phyloP scores from a whole-genome alignment of 2,329 filamentous ascomycete species.

The Xylariales sp. region DNA sequence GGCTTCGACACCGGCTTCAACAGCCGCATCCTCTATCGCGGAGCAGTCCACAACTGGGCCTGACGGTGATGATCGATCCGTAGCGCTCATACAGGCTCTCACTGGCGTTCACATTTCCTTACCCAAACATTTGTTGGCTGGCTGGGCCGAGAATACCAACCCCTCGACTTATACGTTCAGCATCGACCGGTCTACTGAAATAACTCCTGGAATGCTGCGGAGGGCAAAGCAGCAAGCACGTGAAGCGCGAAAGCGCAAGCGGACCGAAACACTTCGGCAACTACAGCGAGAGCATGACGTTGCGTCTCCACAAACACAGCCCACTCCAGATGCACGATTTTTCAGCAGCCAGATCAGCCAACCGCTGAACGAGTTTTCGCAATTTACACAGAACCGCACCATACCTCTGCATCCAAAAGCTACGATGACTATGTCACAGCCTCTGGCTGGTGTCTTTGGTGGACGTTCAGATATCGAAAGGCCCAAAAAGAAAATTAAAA shows the following conservation, averaged over 20 bases:
- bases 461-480: slow-evolving; percentile 14
- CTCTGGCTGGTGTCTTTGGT: slow-evolving; percentile 22
- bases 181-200: slow-evolving; percentile 20
- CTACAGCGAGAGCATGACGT: slow-evolving; percentile 17
- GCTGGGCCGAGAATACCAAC: slow-evolving; percentile 21
- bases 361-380: slow-evolving; percentile 10
- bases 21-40: slow-evolving; percentile 10
- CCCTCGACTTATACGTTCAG: slow-evolving; percentile 22
- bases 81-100: slow-evolving; percentile 22
- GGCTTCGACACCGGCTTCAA: slow-evolving; percentile 14
- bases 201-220: slow-evolving; percentile 17
- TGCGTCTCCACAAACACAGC: slow-evolving; percentile 21
- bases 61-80: slow-evolving; percentile 19
- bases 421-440: slow-evolving; percentile 24
- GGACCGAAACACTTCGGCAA: slow-evolving; percentile 22
- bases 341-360: slow-evolving; percentile 17
- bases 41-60: slow-evolving; percentile 10
- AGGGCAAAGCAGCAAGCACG: slow-evolving; percentile 20
- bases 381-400: slow-evolving; percentile 15
- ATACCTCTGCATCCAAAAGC: slow-evolving; percentile 18
- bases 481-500: slow-evolving; percentile 24
- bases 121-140: slow-evolving; percentile 17
- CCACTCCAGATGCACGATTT: slow-evolving; percentile 15
- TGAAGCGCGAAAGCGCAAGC: slow-evolving; percentile 23
- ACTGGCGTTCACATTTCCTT: slow-evolving; percentile 23